Evolutionary conservation across 2,329 filamentous ascomycete genomes (phyloP).

Genomic region (Onygenales sp.): DNA sequence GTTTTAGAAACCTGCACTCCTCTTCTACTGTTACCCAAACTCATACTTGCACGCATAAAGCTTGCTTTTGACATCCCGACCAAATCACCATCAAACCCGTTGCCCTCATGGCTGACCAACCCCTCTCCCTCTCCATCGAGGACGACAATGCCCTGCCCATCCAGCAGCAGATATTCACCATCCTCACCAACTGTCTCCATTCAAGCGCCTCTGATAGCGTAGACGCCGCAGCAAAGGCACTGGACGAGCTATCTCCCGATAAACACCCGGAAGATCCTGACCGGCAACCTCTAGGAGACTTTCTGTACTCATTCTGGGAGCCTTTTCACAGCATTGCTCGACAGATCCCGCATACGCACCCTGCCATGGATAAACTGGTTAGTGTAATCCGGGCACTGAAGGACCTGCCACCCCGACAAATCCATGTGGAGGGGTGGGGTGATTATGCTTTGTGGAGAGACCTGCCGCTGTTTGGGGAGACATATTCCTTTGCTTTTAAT

Average conservation of each 20-base stretch:
- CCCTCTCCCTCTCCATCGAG: slow-evolving; percentile 1
- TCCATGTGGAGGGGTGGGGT: slow-evolving; percentile 2
- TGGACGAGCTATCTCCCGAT: slow-evolving; percentile 1
- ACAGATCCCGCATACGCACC: slow-evolving; percentile 2
- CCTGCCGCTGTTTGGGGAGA: slow-evolving; percentile 4
- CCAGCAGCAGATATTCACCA: background rate
- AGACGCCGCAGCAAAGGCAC: background rate
- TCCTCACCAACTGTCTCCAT: background rate
- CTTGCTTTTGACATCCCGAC: too few relatives aligned
- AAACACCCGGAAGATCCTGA: background rate
- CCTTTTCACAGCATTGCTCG: slow-evolving; percentile 1
- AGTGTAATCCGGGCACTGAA: background rate
- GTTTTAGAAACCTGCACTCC: too few relatives aligned
- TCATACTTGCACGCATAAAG: too few relatives aligned
- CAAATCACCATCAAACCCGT: slow-evolving; percentile 5
- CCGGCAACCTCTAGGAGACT: background rate
- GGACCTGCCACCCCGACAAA: background rate
- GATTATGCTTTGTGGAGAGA: slow-evolving; percentile 2
- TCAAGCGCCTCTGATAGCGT: background rate
- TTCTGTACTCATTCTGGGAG: slow-evolving; percentile 3
- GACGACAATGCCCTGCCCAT: background rate
- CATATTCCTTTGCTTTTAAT: background rate
- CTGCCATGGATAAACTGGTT: slow-evolving; percentile 4
- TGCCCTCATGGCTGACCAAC: background rate
- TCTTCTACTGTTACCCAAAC: too few relatives aligned